phyloP scores from a whole-genome alignment of 805 yeast species.

The Saturnispora silvae region DNA sequence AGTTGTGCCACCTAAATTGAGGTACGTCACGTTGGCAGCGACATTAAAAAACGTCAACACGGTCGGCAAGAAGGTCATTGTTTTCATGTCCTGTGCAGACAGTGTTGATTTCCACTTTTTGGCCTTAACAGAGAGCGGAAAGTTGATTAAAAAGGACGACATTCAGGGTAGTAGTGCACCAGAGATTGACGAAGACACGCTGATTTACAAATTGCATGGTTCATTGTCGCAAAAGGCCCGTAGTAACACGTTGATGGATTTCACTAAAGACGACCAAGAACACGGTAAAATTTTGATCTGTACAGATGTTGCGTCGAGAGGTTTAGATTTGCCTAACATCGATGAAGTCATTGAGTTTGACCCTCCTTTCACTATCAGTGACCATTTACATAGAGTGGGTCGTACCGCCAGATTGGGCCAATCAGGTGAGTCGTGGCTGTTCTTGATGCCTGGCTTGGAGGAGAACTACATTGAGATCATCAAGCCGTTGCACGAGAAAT shows the following conservation, averaged over 20 bases:
- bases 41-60: conserved; percentile 40
- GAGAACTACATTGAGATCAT: conserved; percentile 69
- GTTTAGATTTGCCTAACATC: conserved; percentile 82
- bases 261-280: conserved; percentile 33
- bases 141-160: conserved; percentile 13
- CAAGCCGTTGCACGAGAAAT: conserved; percentile 38
- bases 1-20: conserved; percentile 86
- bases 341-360: conserved; percentile 85
- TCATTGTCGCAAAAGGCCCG: conserved; percentile 78
- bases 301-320: conserved; percentile 97
- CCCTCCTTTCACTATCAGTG: conserved; percentile 90
- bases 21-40: conserved; percentile 74
- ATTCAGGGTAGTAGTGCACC: conserved; percentile 36
- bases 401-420: conserved; percentile 98
- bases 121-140: conserved; percentile 55
- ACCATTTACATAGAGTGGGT: conserved; percentile 93
- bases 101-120: conserved; percentile 91
- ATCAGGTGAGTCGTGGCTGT: conserved; percentile 64
- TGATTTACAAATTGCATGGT: conserved; percentile 75
- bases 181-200: conserved; percentile 31
- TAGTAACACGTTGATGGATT: conserved; percentile 61
- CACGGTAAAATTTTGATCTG: conserved; percentile 62
- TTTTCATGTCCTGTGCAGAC: conserved; percentile 89
- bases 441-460: conserved; percentile 81
- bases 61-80: conserved; percentile 47